A percentile compares a stretch with the other conserved stretches of the same genome.
Evolutionary conservation across 2,329 filamentous ascomycete genomes (phyloP).

Genomic region (Fusarium hostae): DNA sequence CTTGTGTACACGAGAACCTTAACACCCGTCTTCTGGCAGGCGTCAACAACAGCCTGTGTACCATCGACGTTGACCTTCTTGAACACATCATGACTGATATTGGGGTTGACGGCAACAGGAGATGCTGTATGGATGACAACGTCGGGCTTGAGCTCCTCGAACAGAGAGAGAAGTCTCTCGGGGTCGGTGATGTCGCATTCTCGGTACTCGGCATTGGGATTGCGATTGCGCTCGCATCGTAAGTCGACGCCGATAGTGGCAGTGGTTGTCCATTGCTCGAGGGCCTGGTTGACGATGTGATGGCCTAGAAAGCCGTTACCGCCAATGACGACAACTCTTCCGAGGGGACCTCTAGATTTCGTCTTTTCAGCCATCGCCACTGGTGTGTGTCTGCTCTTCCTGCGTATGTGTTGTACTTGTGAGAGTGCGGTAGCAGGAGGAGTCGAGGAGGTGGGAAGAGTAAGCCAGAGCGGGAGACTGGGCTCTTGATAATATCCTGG

Average conservation of each 20-base stretch:
- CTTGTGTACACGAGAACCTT: conserved; percentile 91
- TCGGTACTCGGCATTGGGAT: conserved; percentile 69
- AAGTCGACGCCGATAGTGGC: conserved; percentile 78
- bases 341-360: conserved; percentile 59
- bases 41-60: conserved; percentile 80
- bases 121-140: conserved; percentile 93
- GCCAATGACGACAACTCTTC: conserved; percentile 81
- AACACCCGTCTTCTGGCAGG: conserved; percentile 75
- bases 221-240: conserved; percentile 75
- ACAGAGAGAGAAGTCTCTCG: conserved; percentile 68
- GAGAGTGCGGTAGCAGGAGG: conserved; percentile 8
- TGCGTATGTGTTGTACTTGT: not conserved
- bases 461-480: conserved; percentile 7
- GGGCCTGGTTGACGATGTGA: conserved; percentile 80
- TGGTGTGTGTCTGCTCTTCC: not conserved
- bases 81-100: conserved; percentile 70
- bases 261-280: conserved; percentile 62
- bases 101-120: conserved; percentile 67
- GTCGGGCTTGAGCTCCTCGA: conserved; percentile 76
- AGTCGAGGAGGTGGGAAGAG: conserved; percentile 13
- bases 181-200: conserved; percentile 82
- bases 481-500: conserved; percentile 16
- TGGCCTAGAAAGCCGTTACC: conserved; percentile 88
- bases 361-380: conserved; percentile 15
- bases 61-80: conserved; percentile 89